Evolutionary conservation across 2,329 filamentous ascomycete species (phyloP).

Genomic region (Colletotrichum chlorophyti): DNA sequence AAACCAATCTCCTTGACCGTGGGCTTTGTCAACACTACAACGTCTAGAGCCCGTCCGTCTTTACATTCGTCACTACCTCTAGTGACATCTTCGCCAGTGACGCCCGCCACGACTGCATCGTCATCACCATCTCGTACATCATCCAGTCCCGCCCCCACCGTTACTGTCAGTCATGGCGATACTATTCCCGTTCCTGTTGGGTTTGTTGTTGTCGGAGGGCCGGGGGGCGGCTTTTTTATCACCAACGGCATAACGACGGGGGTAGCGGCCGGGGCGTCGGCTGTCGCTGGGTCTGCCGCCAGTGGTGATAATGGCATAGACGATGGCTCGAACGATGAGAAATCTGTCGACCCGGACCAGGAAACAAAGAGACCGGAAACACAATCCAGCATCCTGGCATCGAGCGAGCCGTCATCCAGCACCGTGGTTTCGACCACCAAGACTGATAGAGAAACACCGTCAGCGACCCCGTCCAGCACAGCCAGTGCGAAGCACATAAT

Average conservation of each 20-base stretch:
- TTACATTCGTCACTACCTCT: too few relatives aligned
- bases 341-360: too few relatives aligned
- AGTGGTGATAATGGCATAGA: too few relatives aligned
- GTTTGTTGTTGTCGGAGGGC: neutral
- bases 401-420: too few relatives aligned
- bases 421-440: too few relatives aligned
- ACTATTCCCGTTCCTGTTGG: neutral
- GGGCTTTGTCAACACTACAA: too few relatives aligned
- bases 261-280: neutral
- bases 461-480: neutral
- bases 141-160: neutral
- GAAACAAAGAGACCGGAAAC: neutral
- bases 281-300: neutral
- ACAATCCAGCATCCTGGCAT: too few relatives aligned
- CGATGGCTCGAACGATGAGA: too few relatives aligned
- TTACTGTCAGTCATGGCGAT: neutral
- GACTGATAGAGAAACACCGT: neutral
- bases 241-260: neutral
- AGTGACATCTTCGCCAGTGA: too few relatives aligned
- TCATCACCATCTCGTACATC: neutral
- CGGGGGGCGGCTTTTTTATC: neutral
- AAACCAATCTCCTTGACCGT: too few relatives aligned
- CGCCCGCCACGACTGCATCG: too few relatives aligned
- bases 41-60: too few relatives aligned
- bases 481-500: neutral